Percentiles rank a stretch among this genome's conserved stretches.
These are phyloP conservation scores for Ustilago bromivora DNA, from an alignment of 1,284 basidiomycete genomes.

Conservation along the genomic window DNA sequence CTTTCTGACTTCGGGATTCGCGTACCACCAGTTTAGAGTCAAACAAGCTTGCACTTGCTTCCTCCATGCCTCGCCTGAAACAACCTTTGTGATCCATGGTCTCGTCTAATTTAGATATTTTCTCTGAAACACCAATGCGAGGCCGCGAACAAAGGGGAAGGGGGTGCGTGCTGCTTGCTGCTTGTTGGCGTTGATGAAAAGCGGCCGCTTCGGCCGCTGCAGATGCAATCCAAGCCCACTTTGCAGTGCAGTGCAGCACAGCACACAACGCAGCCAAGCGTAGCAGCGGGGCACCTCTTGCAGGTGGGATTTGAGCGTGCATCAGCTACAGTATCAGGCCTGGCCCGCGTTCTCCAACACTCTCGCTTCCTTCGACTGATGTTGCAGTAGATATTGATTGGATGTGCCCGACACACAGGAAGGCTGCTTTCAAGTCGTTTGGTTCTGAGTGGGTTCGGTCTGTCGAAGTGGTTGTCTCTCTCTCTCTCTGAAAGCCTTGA, in stretches of 20 bases:
- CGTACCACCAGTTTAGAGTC: neutral
- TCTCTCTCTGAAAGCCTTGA: neutral
- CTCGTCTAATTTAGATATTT: neutral
- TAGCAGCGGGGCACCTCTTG: neutral
- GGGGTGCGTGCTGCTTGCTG: too few relatives aligned
- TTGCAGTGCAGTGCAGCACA: neutral
- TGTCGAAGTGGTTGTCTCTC: neutral
- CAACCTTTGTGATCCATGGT: neutral
- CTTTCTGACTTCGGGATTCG: neutral
- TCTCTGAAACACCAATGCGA: too few relatives aligned
- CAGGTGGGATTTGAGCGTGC: constrained; percentile 9
- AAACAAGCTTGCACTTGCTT: neutral
- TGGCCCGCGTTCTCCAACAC: neutral
- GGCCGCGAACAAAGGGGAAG: too few relatives aligned
- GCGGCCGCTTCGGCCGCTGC: constrained; percentile 6
- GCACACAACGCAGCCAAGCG: neutral
- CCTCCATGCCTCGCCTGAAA: neutral
- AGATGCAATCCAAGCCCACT: neutral
- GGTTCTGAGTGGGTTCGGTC: neutral
- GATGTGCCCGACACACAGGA: neutral
- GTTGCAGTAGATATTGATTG: too few relatives aligned
- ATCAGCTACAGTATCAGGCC: neutral
- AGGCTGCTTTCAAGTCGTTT: neutral
- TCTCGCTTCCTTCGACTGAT: neutral
- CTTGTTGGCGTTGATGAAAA: neutral